Evolutionary conservation across 2,329 filamentous ascomycete species (phyloP), one percentile per base, ranked within the genome.

Genomic region (Didymella keratinophila): DNA sequence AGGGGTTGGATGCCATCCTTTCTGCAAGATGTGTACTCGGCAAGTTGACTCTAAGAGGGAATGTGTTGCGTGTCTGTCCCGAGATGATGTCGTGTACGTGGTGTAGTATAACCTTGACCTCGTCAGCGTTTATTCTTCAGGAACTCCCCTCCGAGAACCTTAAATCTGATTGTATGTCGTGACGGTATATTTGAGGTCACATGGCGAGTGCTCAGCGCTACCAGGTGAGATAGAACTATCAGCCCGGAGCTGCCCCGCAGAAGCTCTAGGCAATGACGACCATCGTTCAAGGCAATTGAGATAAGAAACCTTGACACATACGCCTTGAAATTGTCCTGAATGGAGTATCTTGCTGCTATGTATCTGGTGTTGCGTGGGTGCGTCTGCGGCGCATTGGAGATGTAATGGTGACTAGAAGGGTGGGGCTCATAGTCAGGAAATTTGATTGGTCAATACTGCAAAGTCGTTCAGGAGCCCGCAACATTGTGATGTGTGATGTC

Each of bases 381-480:
- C 18, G n/a, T 12, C 8, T 49, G 25, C 28, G 39, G 23, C 18
- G 27, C 30, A 42, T 27, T 45, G 45, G 18, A 51, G 32, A 47
- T 58, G 55, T 58, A 58, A 58, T 56, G 36, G 46, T 60, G 58
- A 61, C 57, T 60, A 61, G 57, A 32, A 5, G 16, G 14, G 54
- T 52, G 51, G 45, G 57, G 52, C 44, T 25, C 8, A 16, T 25
- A 14, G 34, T 30, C 3, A n/a, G 37, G 36, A 32, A 23, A 14
- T 30, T 21, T 58, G 37, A 63, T 60, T 63, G 60, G 60, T 45
- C 34, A 34, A 8, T 16, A 28, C 2, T 7, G 2, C 5, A 4
- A 25, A 36, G 30, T 44, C 21, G 14, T 41, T 34, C 23, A 8
- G 16, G 43, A 16, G 20, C 3, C 9, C 16, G 14, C 32, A 51